Percentiles rank a stretch among this genome's conserved stretches.
Evolutionary conservation across 176 grass and related monocot species (phyloP).

Genomic region (Calamus simplicifolius): DNA sequence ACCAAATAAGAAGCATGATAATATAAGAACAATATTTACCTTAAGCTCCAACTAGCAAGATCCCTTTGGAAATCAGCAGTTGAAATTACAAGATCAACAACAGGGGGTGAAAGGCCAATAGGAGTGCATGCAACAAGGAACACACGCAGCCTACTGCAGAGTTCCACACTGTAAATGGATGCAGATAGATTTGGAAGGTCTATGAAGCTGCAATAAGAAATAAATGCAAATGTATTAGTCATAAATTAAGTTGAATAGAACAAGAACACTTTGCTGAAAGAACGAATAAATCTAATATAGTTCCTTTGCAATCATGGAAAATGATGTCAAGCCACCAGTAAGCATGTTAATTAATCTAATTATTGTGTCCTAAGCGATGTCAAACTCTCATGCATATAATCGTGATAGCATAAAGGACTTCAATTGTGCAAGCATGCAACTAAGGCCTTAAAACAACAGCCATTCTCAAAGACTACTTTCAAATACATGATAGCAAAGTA

Average conservation of each 20-base stretch:
- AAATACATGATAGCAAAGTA: too few species aligned
- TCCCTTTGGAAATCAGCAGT: slow-evolving; percentile 96
- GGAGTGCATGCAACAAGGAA: slow-evolving; percentile 93
- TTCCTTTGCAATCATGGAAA: too few species aligned
- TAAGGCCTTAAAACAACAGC: too few species aligned
- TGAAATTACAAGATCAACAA: slow-evolving; percentile 83
- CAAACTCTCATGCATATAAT: too few species aligned
- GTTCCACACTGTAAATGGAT: slow-evolving; percentile 78
- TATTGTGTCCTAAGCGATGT: too few species aligned
- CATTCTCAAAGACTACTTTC: too few species aligned
- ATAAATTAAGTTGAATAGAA: neutral
- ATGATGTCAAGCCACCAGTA: too few species aligned
- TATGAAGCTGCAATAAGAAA: slow-evolving; percentile 58
- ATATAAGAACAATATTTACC: slow-evolving; percentile 38
- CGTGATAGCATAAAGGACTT: too few species aligned
- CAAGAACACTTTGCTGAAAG: too few species aligned
- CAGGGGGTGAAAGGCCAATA: slow-evolving; percentile 68
- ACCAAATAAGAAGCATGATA: neutral
- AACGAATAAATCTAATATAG: too few species aligned
- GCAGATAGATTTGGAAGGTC: slow-evolving; percentile 80
- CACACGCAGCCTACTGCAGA: slow-evolving; percentile 69
- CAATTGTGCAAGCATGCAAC: too few species aligned
- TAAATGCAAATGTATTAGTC: neutral
- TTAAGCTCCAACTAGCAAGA: slow-evolving; percentile 85
- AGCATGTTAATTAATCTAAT: too few species aligned